Base-by-base conservation (phyloP, 352 stramenopile genomes). In the Saprolegnia parasitica region DNA sequence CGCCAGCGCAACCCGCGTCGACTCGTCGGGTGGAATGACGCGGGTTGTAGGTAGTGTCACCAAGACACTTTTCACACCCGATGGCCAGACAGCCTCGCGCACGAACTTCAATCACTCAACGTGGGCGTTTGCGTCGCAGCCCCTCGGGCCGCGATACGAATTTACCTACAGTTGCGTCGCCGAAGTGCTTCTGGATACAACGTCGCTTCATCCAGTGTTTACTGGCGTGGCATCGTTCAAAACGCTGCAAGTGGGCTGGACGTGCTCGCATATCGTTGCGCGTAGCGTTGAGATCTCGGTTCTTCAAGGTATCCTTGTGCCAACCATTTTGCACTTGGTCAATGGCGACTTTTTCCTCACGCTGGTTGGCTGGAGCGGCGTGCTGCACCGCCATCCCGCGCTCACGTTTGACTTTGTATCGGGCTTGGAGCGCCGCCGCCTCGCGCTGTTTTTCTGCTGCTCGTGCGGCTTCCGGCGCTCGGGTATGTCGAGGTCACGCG, bases 391-490 rank as follows among this genome's bases (percentile, higher is more conserved):
- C 35, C 26, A 50, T 29, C 56, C 56, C 6, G 56, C 46, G 11
- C 56, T 63, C 29, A 63, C 56, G 56, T 63, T 47, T n/a, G 56
- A 63, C 35, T 49, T 63, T 29, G 6, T 63, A 1, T 63, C 56
- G 26, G 56, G 56, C 9, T n/a, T 63, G 11, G 56, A 63, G n/a
- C 35, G 32, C 11, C 56, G 56, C 1, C 1, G n/a, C 0, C 11
- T 23, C 13, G 16, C 21, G 29, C 13, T 63, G 11, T 3, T 23
- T 1, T 18, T 63, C 29, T 63, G 5, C 1, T 46, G 29, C 16
- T 63, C 4, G 21, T 8, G 10, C 56, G 56, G 5, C 9, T 63
- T 20, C 16, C 9, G 5, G 4, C 15, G 9, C n/a, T 63, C 5
- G 16, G 3, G 10, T 63, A 63, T 32, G 9, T 49, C 56, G 56